Evolutionary conservation across 768 basidiomycete genomes (phyloP).

Genomic region (Pisolithus albus): DNA sequence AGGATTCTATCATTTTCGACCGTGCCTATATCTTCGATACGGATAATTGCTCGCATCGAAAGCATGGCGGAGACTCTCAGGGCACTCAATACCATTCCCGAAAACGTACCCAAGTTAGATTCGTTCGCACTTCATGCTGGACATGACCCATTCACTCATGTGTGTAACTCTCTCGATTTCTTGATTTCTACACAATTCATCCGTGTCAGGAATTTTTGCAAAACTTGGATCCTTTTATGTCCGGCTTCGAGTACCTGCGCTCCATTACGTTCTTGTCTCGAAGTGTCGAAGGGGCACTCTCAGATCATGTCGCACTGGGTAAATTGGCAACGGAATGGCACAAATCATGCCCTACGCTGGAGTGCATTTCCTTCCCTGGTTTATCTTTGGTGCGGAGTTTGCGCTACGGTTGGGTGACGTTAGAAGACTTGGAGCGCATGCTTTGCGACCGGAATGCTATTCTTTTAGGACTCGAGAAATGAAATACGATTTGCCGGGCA

Average conservation of each 20-base stretch:
- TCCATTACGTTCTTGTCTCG: conserved; percentile 20
- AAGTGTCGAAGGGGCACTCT: conserved; percentile 14
- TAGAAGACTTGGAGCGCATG: conserved; percentile 12
- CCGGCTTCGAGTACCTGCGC: conserved; percentile 14
- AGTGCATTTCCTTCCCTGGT: conserved; percentile 17
- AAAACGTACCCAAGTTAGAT: conserved; percentile 11
- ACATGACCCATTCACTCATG: conserved; percentile 17
- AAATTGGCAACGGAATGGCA: conserved; percentile 16
- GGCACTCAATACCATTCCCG: conserved; percentile 15
- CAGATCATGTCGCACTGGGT: conserved; percentile 5
- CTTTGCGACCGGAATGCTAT: not conserved
- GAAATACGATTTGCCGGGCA: no score
- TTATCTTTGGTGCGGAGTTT: conserved; percentile 14
- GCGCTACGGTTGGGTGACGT: conserved; percentile 16
- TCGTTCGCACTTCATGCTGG: conserved; percentile 19
- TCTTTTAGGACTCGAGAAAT: not conserved
- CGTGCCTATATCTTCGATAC: conserved; percentile 15
- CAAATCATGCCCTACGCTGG: conserved; percentile 15
- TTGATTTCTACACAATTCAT: not conserved
- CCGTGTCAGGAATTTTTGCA: conserved; percentile 17
- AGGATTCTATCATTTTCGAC: conserved; percentile 16
- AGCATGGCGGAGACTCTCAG: conserved; percentile 11
- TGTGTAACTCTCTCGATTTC: conserved; percentile 1
- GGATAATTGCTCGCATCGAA: conserved; percentile 16
- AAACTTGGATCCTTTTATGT: conserved; percentile 14